Conservation (phyloP, 2,329 filamentous ascomycete genomes). For the Thelonectria blattea region DNA sequence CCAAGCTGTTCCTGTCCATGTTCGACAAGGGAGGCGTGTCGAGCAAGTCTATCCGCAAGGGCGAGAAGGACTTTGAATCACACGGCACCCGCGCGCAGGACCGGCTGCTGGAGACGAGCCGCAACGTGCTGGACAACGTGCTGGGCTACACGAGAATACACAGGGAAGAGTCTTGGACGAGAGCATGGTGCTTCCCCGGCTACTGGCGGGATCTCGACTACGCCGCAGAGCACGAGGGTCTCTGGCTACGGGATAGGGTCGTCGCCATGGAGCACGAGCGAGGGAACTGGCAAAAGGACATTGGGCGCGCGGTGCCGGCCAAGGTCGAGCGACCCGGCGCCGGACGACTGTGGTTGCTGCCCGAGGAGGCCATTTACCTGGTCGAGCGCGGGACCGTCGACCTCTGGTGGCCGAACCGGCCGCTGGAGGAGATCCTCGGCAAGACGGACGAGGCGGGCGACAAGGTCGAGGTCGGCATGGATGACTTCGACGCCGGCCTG, state of each 20-base stretch:
- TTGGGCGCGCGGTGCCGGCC: constrained; percentile 70
- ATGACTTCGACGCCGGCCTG: constrained; percentile 67
- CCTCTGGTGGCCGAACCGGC: constrained; percentile 76
- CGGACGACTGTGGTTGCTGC: constrained; percentile 80
- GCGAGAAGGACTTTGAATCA: constrained; percentile 96
- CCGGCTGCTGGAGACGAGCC: constrained; percentile 77
- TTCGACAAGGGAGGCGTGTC: constrained; percentile 58
- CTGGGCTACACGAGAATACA: constrained; percentile 80
- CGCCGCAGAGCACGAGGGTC: constrained; percentile 34
- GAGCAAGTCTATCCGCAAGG: constrained; percentile 78
- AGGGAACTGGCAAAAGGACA: constrained; percentile 75
- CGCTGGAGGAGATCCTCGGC: constrained; percentile 57
- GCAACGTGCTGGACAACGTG: constrained; percentile 87
- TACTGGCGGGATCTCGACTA: constrained; percentile 48
- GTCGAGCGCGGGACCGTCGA: constrained; percentile 88
- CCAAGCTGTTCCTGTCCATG: constrained; percentile 70
- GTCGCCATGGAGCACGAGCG: constrained; percentile 75
- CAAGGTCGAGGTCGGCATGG: constrained; percentile 34
- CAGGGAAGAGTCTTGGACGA: constrained; percentile 65
- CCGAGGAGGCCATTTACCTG: constrained; percentile 89
- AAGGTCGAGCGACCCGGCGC: constrained; percentile 61
- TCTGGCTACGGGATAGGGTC: constrained; percentile 54
- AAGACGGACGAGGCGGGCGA: constrained; percentile 36
- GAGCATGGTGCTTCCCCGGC: constrained; percentile 78
- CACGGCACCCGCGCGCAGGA: constrained; percentile 87